Evolutionary conservation across 179 eudicot species (phyloP).

Genomic region (Beta corolliflora): DNA sequence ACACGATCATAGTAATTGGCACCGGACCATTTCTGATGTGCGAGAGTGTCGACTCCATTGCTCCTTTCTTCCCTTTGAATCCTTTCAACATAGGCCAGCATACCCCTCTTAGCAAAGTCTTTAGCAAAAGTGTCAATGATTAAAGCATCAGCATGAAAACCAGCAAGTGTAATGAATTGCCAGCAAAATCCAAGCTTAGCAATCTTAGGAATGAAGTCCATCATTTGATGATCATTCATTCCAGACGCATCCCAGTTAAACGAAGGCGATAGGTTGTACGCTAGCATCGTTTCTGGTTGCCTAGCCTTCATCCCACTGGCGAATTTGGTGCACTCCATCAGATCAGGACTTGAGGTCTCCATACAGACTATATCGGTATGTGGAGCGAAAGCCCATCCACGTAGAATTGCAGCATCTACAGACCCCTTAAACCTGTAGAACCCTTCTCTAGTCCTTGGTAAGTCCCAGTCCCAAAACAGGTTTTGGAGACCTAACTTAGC

Average conservation of each 20-base stretch:
- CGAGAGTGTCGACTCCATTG: constrained; percentile 76
- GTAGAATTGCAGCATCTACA: constrained; percentile 68
- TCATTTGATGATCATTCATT: constrained; percentile 77
- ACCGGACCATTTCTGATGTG: constrained; percentile 98
- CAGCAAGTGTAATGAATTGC: constrained; percentile 91
- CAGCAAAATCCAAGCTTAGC: constrained; percentile 76
- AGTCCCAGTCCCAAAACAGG: constrained; percentile 87
- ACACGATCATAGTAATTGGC: constrained; percentile 89
- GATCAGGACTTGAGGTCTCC: constrained; percentile 80
- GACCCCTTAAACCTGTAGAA: constrained; percentile 82
- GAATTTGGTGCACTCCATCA: constrained; percentile 67
- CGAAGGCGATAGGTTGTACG: constrained; percentile 83
- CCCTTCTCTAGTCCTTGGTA: constrained; percentile 85
- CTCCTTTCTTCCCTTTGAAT: constrained; percentile 84
- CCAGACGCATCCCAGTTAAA: constrained; percentile 96
- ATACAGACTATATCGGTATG: constrained; percentile 75
- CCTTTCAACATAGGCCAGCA: constrained; percentile 88
- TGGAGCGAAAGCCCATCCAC: constrained; percentile 76
- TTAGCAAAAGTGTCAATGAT: constrained; percentile 73
- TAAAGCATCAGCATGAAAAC: constrained; percentile 84
- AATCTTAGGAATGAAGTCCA: constrained; percentile 79
- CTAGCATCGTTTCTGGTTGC: constrained; percentile 72
- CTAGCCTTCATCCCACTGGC: constrained; percentile 54
- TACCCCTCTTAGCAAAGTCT: constrained; percentile 72
- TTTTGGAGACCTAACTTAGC: constrained; percentile 52